phyloP scores from a whole-genome alignment of 257 asterid genomes.

The Phtheirospermum japonicum region DNA sequence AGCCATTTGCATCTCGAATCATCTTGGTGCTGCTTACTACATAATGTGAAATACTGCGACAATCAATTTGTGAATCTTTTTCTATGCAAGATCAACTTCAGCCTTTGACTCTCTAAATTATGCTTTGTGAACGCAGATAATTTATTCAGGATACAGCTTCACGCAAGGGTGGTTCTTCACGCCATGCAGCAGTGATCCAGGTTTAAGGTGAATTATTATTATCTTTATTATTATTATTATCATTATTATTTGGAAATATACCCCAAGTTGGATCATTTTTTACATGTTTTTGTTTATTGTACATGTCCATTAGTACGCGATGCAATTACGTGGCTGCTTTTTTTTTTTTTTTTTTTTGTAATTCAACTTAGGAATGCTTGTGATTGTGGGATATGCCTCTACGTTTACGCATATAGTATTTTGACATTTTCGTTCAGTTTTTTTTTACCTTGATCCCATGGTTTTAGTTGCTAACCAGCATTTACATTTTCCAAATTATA shows the following conservation, averaged over 20 bases:
- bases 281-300: too few species aligned
- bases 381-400: too few species aligned
- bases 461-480: neutral
- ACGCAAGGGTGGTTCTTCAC: constrained; percentile 95
- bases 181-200: constrained; percentile 83
- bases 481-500: too few species aligned
- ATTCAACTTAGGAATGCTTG: constrained; percentile 9
- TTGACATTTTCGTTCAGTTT: neutral
- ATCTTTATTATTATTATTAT: too few species aligned
- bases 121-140: constrained; percentile 49
- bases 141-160: constrained; percentile 93
- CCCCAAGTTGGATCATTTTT: too few species aligned
- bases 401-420: too few species aligned
- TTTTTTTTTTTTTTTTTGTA: constrained; percentile 1
- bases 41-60: constrained; percentile 10
- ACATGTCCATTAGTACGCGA: too few species aligned
- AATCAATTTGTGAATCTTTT: neutral
- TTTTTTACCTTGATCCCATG: neutral
- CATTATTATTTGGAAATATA: too few species aligned
- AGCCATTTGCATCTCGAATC: too few species aligned
- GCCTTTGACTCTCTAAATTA: constrained; percentile 8
- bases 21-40: constrained; percentile 8
- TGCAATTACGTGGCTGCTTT: neutral
- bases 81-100: neutral
- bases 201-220: constrained; percentile 53